Evolutionary conservation across 1,139 yeast genomes (phyloP).

Genomic region (Kodamaea fungicola): DNA sequence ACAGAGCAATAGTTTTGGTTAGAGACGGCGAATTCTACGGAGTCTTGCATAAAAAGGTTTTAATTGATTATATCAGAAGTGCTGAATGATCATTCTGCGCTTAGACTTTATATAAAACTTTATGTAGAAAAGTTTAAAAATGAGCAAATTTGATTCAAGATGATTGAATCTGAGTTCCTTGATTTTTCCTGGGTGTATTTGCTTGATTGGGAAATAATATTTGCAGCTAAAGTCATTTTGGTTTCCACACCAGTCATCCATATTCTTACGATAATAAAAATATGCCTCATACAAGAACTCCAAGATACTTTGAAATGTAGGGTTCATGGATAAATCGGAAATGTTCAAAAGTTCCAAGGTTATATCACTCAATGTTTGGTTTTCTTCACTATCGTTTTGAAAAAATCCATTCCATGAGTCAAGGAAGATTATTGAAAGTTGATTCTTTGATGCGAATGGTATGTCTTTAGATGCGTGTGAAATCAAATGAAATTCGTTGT

Average conservation of each 20-base stretch:
- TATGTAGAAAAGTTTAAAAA: slow-evolving; percentile 3
- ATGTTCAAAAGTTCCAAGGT: slow-evolving; percentile 6
- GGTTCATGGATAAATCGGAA: slow-evolving; percentile 5
- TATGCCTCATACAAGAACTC: slow-evolving; percentile 7
- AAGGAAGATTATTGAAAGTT: slow-evolving; percentile 4
- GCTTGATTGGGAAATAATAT: slow-evolving; percentile 2
- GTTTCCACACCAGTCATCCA: neutral
- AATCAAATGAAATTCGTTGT: neutral
- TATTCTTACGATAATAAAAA: slow-evolving; percentile 1
- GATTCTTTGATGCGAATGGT: neutral
- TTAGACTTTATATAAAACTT: slow-evolving; percentile 6
- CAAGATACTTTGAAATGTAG: slow-evolving; percentile 7
- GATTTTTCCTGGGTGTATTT: neutral
- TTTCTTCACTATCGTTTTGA: slow-evolving; percentile 3
- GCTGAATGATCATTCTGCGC: neutral
- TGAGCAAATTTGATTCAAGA: slow-evolving; percentile 1
- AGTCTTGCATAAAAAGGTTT: slow-evolving; percentile 52
- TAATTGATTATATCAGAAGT: slow-evolving; percentile 44
- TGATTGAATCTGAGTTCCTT: neutral
- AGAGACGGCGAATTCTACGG: slow-evolving; percentile 51
- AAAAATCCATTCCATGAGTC: slow-evolving; percentile 8
- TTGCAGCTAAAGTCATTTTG: neutral
- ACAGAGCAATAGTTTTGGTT: slow-evolving; percentile 49
- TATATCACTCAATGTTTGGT: slow-evolving; percentile 6
- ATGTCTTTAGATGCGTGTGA: neutral